A percentile compares a stretch with the other conserved stretches of the same genome.
Conservation (phyloP, 192 early-diverging fungal genomes). For the Pilobolus umbonatus region DNA sequence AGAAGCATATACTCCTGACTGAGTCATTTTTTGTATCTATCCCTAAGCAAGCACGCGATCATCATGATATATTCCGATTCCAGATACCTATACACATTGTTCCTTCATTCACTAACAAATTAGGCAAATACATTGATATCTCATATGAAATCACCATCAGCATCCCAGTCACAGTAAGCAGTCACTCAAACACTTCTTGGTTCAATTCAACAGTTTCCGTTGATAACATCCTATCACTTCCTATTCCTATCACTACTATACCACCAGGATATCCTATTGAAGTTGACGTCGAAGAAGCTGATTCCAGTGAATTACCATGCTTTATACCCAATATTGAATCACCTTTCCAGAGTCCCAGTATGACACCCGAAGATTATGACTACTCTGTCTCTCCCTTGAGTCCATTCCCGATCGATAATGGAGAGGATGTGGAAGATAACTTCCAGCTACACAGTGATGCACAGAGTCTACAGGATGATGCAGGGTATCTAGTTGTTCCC, state of each 20-base stretch:
- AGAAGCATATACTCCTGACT: conserved; percentile 6
- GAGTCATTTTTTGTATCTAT: conserved; percentile 22
- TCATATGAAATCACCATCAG: conserved; percentile 17
- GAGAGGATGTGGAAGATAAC: neutral
- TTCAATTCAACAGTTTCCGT: neutral
- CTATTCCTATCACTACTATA: conserved; percentile 16
- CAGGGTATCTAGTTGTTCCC: conserved; percentile 10
- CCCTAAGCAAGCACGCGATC: conserved; percentile 14
- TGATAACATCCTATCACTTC: conserved; percentile 4
- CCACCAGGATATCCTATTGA: conserved; percentile 13
- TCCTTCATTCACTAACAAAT: conserved; percentile 16
- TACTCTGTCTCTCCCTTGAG: conserved; percentile 5
- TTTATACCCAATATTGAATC: conserved; percentile 18
- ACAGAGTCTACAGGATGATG: neutral
- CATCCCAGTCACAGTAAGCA: conserved; percentile 6
- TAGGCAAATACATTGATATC: conserved; percentile 21
- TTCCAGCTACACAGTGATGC: neutral
- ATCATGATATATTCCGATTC: conserved; percentile 14
- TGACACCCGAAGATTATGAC: neutral
- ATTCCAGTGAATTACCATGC: conserved; percentile 1
- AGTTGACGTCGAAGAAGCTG: conserved; percentile 6
- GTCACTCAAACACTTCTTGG: neutral
- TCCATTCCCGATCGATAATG: neutral
- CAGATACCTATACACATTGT: conserved; percentile 16
- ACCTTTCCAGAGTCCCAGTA: conserved; percentile 10